phyloP scores from a whole-genome alignment of 1,284 basidiomycete species.

The Rhodotorula sp. region DNA sequence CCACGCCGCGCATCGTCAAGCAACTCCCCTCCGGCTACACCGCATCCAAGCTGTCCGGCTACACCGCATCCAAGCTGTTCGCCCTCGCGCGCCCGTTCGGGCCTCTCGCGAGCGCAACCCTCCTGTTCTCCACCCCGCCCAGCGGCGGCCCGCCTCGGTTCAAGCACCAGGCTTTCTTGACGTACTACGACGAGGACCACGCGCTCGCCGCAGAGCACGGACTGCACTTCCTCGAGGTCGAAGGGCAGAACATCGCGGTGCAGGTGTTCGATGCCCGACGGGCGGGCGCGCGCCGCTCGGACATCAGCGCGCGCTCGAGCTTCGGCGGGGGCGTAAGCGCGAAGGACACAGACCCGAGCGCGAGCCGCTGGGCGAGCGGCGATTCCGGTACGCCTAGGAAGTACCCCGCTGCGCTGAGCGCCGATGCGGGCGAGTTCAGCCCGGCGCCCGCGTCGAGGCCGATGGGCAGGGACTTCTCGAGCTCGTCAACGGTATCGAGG shows the following conservation, averaged over 20 bases:
- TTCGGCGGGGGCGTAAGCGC: background rate
- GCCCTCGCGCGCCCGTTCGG: constrained; percentile 43
- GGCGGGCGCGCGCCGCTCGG: background rate
- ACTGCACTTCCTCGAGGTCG: constrained; percentile 41
- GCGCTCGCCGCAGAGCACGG: constrained; percentile 28
- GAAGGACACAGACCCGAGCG: background rate
- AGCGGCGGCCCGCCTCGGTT: constrained; percentile 18
- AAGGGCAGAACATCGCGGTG: constrained; percentile 36
- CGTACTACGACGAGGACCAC: constrained; percentile 36
- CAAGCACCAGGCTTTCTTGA: constrained; percentile 35
- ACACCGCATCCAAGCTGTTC: constrained; percentile 37
- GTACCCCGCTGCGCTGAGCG: background rate
- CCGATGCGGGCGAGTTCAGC: background rate
- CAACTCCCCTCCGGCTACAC: constrained; percentile 35
- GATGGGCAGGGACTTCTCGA: background rate
- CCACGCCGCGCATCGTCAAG: constrained; percentile 42
- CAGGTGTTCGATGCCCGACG: constrained; percentile 26
- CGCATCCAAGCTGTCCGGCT: constrained; percentile 33
- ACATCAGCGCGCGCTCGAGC: background rate
- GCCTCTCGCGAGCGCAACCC: constrained; percentile 34
- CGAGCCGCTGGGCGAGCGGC: constrained; percentile 4
- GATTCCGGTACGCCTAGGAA: background rate
- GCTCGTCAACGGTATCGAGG: background rate
- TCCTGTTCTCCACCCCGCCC: constrained; percentile 22
- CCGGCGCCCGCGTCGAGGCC: background rate